phyloP scores from a whole-genome alignment of 2,329 filamentous ascomycete genomes.

The Trichoderma sp. region DNA sequence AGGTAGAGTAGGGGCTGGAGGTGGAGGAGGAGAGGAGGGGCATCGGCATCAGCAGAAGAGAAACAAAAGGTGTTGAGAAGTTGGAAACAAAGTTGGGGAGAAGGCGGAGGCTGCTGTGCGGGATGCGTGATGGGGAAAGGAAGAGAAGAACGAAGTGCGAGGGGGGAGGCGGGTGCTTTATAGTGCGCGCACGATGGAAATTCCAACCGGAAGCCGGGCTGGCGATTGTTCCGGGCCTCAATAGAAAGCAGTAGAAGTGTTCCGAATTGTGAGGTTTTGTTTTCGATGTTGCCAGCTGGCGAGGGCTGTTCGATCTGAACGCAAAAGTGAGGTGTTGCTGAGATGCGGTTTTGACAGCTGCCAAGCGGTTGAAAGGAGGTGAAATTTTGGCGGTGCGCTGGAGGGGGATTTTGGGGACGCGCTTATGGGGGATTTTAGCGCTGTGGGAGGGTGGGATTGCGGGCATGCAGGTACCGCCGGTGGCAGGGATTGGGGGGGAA shows the following conservation, averaged over 20 bases:
- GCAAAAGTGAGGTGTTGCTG: neutral
- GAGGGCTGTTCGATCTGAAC: neutral
- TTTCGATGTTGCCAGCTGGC: constrained; percentile 1
- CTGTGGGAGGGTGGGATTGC: constrained; percentile 1
- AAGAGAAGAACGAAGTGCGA: neutral
- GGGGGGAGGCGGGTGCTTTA: neutral
- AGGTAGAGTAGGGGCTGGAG: neutral
- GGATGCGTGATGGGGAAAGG: neutral
- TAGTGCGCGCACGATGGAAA: neutral
- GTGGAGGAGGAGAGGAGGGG: neutral
- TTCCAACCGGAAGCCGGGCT: neutral
- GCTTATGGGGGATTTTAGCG: constrained; percentile 12
- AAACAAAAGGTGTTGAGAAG: neutral
- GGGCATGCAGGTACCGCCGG: neutral
- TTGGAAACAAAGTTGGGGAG: neutral
- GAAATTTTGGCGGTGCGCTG: neutral
- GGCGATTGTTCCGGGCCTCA: constrained; percentile 2
- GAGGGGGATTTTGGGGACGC: neutral
- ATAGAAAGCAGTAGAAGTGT: neutral
- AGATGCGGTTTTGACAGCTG: neutral
- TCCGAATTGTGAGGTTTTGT: neutral
- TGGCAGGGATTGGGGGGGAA: neutral
- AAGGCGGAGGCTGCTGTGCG: neutral
- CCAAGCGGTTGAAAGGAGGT: neutral
- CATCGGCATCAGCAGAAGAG: neutral